Evolutionary conservation across 2,329 filamentous ascomycete species (phyloP), one percentile per base, ranked within the genome.

Genomic region (Colletotrichum sp.): DNA sequence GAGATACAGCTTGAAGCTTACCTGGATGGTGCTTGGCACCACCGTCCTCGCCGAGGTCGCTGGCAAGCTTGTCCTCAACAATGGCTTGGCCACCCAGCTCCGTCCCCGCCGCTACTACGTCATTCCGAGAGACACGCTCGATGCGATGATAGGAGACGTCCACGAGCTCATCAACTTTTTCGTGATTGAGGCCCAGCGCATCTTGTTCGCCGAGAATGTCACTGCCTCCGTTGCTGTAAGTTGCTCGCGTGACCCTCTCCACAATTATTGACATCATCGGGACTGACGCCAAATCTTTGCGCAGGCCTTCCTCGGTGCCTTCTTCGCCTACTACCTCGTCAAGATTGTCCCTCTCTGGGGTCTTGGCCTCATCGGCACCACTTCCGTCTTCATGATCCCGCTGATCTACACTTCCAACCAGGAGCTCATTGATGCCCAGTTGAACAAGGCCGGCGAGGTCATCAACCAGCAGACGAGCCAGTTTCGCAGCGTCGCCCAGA

Each of bases 151-250:
- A 79, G 91, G 91, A 72, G 93, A 94, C 78, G 86, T 92, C 55
- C 90, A 93, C 81, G 92, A 94, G 85, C 88, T 94, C 76, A 84
- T 93, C 85, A 94, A 94, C 88, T 94, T 94, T 84, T 92, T 94
- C 80, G 88, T 93, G 77, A 93, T 94, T 73, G 93, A 94, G 86
- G 87, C 89, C 67, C 93, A 94, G 87, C 90, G 92, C 77, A 90
- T 94, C 79, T 81, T 94, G 72, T 94, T 92, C 79, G 92, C 89
- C 59, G 93, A 94, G 88, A 94, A 94, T 80, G 84, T 94, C 74
- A 84, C 86, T 78, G 89, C 88, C 72, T 94, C 93, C 26, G 84
- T 86, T 80, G 89, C 87, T 79, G 92, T 93, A 88, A 84, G 92
- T 71, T 60, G 62, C 68, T 32, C 66, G 67, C 68, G 68, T 72